Evolutionary conservation across 1,284 basidiomycete genomes (phyloP).

Genomic region (Ganoderma lingzhi): DNA sequence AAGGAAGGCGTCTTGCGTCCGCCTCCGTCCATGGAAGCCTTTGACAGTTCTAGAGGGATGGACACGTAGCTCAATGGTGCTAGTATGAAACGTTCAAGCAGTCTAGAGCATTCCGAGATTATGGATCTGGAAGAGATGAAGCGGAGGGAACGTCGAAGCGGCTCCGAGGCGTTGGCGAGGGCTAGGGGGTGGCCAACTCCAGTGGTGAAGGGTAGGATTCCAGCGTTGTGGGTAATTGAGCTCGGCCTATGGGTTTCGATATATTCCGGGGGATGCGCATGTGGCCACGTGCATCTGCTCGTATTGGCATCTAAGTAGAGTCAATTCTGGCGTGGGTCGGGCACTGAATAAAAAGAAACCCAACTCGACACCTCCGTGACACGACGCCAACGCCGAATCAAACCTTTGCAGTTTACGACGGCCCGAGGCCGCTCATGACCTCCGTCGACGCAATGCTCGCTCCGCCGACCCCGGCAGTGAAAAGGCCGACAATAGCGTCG

Average conservation of each 20-base stretch:
- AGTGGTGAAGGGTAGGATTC: background rate
- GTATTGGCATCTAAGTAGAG: background rate
- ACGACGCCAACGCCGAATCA: background rate
- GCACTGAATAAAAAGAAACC: background rate
- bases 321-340: background rate
- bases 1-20: background rate
- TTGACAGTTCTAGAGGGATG: background rate
- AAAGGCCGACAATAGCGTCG: background rate
- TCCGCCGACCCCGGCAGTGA: background rate
- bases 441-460: background rate
- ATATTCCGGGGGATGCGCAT: background rate
- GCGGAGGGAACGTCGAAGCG: constrained; percentile 5
- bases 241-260: background rate
- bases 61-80: background rate
- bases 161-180: background rate
- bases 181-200: background rate
- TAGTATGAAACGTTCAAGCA: background rate
- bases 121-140: background rate
- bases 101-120: background rate
- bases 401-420: background rate
- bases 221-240: background rate
- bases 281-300: background rate
- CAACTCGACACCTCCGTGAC: background rate
- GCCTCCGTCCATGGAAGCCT: background rate
- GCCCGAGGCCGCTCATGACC: background rate